Evolutionary conservation across 495 filamentous ascomycete genomes (phyloP).

Genomic region (Cetradonia linearis): DNA sequence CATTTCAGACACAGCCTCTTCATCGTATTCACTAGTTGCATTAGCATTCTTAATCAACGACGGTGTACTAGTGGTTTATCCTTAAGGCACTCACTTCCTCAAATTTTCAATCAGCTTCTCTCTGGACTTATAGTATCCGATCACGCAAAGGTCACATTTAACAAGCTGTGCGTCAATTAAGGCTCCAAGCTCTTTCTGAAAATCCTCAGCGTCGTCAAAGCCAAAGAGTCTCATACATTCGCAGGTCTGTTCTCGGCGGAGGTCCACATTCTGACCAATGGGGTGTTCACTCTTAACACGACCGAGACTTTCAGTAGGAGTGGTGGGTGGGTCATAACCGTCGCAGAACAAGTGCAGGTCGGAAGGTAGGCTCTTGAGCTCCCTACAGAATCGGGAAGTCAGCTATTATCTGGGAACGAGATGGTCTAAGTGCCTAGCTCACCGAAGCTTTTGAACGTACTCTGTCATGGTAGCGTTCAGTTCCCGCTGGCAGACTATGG

Average conservation of each 20-base stretch:
- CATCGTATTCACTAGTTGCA: slow-evolving; percentile 41
- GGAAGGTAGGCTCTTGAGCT: slow-evolving; percentile 17
- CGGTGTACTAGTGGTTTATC: background rate
- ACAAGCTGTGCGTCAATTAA: slow-evolving; percentile 46
- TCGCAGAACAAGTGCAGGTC: slow-evolving; percentile 26
- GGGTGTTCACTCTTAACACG: slow-evolving; percentile 7
- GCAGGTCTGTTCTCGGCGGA: slow-evolving; percentile 47
- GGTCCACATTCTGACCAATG: slow-evolving; percentile 38
- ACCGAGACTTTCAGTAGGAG: background rate
- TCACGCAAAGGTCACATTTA: slow-evolving; percentile 69
- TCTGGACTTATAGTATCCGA: slow-evolving; percentile 66
- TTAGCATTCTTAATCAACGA: slow-evolving; percentile 14
- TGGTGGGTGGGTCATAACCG: slow-evolving; percentile 1
- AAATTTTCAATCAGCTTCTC: slow-evolving; percentile 51
- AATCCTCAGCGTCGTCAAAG: slow-evolving; percentile 48
- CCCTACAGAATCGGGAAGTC: slow-evolving; percentile 13
- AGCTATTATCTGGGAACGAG: background rate
- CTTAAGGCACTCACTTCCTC: slow-evolving; percentile 34
- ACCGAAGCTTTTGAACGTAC: slow-evolving; percentile 23
- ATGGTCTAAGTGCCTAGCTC: background rate
- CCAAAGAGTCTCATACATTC: slow-evolving; percentile 58
- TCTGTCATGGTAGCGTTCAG: slow-evolving; percentile 17
- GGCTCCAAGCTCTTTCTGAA: slow-evolving; percentile 49
- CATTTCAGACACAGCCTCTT: slow-evolving; percentile 51
- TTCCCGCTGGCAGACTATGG: background rate